Base-by-base conservation (phyloP, 2,329 filamentous ascomycete genomes). In the Penicillium sp. region DNA sequence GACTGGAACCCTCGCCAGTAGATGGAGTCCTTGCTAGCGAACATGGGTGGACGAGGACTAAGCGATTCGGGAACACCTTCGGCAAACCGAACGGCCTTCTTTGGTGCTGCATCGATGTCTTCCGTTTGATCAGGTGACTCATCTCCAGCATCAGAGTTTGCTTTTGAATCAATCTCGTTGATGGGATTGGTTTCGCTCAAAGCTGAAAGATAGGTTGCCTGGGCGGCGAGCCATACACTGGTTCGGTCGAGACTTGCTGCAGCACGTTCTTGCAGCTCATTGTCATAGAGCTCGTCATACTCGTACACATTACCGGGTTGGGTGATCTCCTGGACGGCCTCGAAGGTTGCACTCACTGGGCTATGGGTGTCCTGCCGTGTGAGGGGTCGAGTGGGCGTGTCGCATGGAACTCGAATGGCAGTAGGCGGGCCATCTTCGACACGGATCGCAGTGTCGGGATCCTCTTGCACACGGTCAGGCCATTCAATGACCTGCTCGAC, bases 1-100 rank as follows among this genome's bases (percentile, higher is more conserved):
- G 90, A 88, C 68, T 92, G 88, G 76, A 97, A 97, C 10, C 92
- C 92, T 64, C 91, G 89, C 80, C 93, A 94, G 78, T 97, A 97
- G 5, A 93, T 91, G 3, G 90, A 89, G 72, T 95, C 91, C 72
- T 86, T 88, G 77, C 78, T 84, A 80, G 59, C 84, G 79, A 70
- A 65, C 35, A 65, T 61, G 35, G 72, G 71, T 40, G 81, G 78
- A 17, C 60, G 59, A 47, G 74, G 62, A 74, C 79, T 68, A 76
- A 77, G 44, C 78, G 79, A 58, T 80, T 78, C 72, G 3, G 77
- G 71, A 19, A 78, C 65, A 5, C 68, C 66, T 37, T 78, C 75
- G 2, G 70, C 68, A 51, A 77, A 74, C 12, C 72, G 71, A 22
- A 75, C 73, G 12, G 72, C 71, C 53, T 72, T 76, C 51, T 73